A percentile compares a stretch with the other conserved stretches of the same genome.
Evolutionary conservation across 495 filamentous ascomycete species (phyloP).

Genomic region (Rusavskia elegans): DNA sequence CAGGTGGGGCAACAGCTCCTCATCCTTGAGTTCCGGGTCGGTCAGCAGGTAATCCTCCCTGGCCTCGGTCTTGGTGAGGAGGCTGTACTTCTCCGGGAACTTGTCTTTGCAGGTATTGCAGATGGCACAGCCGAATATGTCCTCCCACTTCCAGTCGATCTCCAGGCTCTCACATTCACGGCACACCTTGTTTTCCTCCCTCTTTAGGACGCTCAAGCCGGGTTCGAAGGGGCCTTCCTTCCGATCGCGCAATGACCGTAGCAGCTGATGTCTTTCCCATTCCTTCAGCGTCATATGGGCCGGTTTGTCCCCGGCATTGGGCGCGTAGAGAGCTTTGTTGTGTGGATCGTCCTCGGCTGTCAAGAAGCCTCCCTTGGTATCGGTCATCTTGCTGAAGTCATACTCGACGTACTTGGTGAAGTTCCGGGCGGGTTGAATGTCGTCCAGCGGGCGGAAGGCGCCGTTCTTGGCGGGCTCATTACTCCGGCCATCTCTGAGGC

Average conservation of each 20-base stretch:
- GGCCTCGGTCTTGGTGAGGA: constrained; percentile 92
- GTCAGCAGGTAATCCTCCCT: constrained; percentile 91
- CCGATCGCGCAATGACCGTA: constrained; percentile 49
- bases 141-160: constrained; percentile 91
- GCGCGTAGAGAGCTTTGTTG: constrained; percentile 56
- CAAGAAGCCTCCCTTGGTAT: constrained; percentile 92
- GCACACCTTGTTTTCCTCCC: constrained; percentile 47
- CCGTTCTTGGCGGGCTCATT: constrained; percentile 15
- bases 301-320: constrained; percentile 51
- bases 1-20: constrained; percentile 71
- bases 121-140: constrained; percentile 53
- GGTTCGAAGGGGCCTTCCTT: constrained; percentile 79
- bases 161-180: constrained; percentile 69
- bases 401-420: constrained; percentile 92
- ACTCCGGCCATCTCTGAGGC: constrained; percentile 47
- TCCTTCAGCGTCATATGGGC: constrained; percentile 81
- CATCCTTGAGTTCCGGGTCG: constrained; percentile 74
- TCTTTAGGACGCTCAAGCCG: constrained; percentile 52
- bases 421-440: constrained; percentile 58
- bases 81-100: constrained; percentile 74
- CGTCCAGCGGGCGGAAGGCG: constrained; percentile 26
- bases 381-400: constrained; percentile 93
- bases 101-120: constrained; percentile 76
- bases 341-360: constrained; percentile 76
- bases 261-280: constrained; percentile 71